phyloP scores from a whole-genome alignment of 352 stramenopile species.

The Globisporangium viniferum region DNA sequence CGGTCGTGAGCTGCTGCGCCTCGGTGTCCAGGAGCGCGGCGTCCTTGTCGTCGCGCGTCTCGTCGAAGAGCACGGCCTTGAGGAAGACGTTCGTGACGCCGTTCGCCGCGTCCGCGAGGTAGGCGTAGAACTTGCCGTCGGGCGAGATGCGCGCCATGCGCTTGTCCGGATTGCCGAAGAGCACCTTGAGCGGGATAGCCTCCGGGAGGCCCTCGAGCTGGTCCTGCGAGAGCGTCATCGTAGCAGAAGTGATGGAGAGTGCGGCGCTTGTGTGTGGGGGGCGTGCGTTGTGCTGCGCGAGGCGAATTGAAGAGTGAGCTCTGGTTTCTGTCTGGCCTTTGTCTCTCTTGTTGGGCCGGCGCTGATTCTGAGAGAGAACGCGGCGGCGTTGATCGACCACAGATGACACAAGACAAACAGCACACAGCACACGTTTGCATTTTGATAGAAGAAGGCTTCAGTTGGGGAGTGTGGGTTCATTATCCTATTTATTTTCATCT shows the following conservation, averaged over 20 bases:
- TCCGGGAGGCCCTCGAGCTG: constrained; percentile 22
- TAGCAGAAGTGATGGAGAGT: background rate
- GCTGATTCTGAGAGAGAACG: background rate
- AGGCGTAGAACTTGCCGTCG: constrained; percentile 45
- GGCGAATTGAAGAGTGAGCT: constrained; percentile 6
- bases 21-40: constrained; percentile 22
- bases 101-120: constrained; percentile 33
- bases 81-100: constrained; percentile 51
- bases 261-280: background rate
- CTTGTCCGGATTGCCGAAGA: constrained; percentile 51
- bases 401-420: background rate
- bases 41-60: constrained; percentile 23
- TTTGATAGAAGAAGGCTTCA: background rate
- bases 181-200: constrained; percentile 40
- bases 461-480: background rate
- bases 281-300: background rate
- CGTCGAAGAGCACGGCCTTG: constrained; percentile 23
- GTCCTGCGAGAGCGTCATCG: constrained; percentile 13
- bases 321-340: background rate
- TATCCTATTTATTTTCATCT: background rate
- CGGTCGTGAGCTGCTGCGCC: constrained; percentile 36
- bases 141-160: constrained; percentile 40
- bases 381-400: background rate
- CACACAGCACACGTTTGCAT: background rate
- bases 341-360: background rate